Conservation (phyloP, 345 rosid species). For the Eucalyptus decipiens region DNA sequence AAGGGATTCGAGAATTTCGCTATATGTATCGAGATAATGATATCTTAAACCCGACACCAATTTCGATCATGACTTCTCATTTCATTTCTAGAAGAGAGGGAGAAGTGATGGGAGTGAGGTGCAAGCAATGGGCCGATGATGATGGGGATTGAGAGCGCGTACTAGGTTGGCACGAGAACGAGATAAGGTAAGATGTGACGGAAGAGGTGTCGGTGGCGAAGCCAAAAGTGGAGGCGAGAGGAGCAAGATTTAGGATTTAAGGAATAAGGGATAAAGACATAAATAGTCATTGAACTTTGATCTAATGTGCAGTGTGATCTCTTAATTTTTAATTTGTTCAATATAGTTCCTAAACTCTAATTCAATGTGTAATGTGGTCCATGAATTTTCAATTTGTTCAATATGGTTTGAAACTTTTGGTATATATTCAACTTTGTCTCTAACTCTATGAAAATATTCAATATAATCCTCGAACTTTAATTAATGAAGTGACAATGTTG, state of each 20-base stretch:
- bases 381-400: too few species aligned
- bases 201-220: too few species aligned
- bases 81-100: background rate
- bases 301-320: too few species aligned
- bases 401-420: too few species aligned
- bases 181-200: background rate
- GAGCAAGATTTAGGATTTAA: background rate
- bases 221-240: background rate
- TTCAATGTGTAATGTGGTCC: background rate
- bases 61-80: background rate
- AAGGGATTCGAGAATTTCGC: background rate
- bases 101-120: background rate
- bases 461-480: too few species aligned
- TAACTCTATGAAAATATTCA: too few species aligned
- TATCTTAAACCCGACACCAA: background rate
- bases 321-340: too few species aligned
- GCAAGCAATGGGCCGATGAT: background rate
- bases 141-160: background rate
- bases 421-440: too few species aligned
- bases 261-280: background rate
- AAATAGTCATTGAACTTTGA: too few species aligned
- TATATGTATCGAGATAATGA: background rate
- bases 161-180: background rate
- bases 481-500: too few species aligned
- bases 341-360: too few species aligned